A percentile compares a stretch with the other conserved stretches of the same genome.
Evolutionary conservation across 2,329 filamentous ascomycete genomes (phyloP).

Genomic region (Graphiopsis chlorocephala): DNA sequence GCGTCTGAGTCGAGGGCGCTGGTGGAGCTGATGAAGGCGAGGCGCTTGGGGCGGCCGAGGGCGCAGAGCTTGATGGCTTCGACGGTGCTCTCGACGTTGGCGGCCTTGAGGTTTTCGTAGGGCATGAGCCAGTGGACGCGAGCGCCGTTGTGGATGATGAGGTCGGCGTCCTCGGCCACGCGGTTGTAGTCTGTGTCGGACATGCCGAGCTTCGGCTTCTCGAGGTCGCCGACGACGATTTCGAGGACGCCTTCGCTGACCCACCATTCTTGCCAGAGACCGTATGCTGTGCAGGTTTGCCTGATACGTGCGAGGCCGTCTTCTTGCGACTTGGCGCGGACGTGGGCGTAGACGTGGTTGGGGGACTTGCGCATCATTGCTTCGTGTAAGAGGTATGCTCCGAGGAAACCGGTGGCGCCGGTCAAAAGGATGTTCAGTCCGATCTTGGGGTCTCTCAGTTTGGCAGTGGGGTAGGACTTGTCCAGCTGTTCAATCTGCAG

Average conservation of each 20-base stretch:
- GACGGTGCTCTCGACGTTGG: constrained; percentile 80
- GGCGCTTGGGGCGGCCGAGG: constrained; percentile 72
- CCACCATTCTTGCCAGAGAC: constrained; percentile 75
- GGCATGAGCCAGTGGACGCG: constrained; percentile 74
- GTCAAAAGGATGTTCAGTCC: constrained; percentile 67
- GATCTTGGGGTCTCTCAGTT: constrained; percentile 25
- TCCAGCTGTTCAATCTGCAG: constrained; percentile 50
- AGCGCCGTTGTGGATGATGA: constrained; percentile 75
- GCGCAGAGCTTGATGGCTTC: constrained; percentile 73
- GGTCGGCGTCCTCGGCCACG: constrained; percentile 65
- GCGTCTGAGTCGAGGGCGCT: constrained; percentile 77
- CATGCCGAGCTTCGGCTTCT: constrained; percentile 71
- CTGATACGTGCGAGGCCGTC: constrained; percentile 64
- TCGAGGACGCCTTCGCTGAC: constrained; percentile 53
- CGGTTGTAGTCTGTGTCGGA: constrained; percentile 62
- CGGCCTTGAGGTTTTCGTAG: constrained; percentile 67
- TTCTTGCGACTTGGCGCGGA: constrained; percentile 64
- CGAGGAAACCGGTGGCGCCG: constrained; percentile 86
- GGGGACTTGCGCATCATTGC: constrained; percentile 58
- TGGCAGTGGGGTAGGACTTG: constrained; percentile 25
- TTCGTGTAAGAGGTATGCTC: constrained; percentile 74
- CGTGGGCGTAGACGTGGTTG: constrained; percentile 67
- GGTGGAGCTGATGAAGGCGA: constrained; percentile 81
- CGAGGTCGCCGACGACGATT: constrained; percentile 70
- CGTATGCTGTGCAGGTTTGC: constrained; percentile 70